These are phyloP conservation scores for Fistulifera pelliculosa DNA, from an alignment of 108 stramenopile species.

Conservation along the genomic window DNA sequence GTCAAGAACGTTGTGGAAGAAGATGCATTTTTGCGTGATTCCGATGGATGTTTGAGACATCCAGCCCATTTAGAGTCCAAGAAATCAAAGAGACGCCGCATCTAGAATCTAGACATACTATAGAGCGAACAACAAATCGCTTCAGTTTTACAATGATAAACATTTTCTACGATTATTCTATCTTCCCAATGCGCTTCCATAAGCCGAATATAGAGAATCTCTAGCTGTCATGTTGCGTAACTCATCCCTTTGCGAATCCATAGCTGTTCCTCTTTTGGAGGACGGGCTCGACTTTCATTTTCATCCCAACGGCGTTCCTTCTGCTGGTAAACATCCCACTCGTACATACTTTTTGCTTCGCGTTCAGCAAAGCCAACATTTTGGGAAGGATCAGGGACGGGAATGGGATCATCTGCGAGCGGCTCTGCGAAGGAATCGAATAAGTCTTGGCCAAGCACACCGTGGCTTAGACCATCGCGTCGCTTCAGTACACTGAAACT, in stretches of 20 bases:
- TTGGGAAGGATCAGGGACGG: conserved; percentile 1
- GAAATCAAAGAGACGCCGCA: conserved; percentile 1
- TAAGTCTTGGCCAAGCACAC: conserved; percentile 59
- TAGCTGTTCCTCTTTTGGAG: conserved; percentile 73
- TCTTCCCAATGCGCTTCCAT: too few species aligned
- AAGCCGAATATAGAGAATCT: conserved; percentile 3
- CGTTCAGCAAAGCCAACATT: neutral
- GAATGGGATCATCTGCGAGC: neutral
- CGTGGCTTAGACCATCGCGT: conserved; percentile 38
- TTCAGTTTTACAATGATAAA: too few species aligned
- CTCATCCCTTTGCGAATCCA: conserved; percentile 74
- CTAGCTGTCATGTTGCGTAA: conserved; percentile 18
- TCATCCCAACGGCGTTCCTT: conserved; percentile 29
- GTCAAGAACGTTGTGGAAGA: conserved; percentile 65
- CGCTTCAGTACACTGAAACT: conserved; percentile 48
- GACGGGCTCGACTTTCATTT: conserved; percentile 56
- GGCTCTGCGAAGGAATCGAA: conserved; percentile 21
- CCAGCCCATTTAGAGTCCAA: conserved; percentile 28
- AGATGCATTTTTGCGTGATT: conserved; percentile 31
- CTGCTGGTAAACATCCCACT: conserved; percentile 9
- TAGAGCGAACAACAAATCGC: neutral
- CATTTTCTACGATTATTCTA: conserved; percentile 1
- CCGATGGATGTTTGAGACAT: conserved; percentile 34
- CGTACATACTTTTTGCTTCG: conserved; percentile 10
- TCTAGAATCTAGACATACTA: too few species aligned